These are phyloP conservation scores for Mediolabrus comicus DNA, from an alignment of 108 stramenopile species.

Conservation along the genomic window DNA sequence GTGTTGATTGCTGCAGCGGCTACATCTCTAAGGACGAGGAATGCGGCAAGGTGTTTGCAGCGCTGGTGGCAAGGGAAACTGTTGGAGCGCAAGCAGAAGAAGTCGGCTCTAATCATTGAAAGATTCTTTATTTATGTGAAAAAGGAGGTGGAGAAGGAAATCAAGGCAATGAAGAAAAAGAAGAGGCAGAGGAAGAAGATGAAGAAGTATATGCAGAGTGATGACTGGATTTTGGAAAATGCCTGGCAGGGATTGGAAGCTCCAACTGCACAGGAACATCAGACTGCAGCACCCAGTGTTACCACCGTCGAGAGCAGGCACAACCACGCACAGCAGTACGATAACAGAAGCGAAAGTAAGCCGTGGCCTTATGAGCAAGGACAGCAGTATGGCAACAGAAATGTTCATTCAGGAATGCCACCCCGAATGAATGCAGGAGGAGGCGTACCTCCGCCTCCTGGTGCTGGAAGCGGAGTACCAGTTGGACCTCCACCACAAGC, in stretches of 20 bases:
- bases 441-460: background rate
- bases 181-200: slow-evolving; percentile 49
- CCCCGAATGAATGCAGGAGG: background rate
- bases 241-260: slow-evolving; percentile 59
- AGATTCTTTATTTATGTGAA: slow-evolving; percentile 50
- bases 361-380: too few species aligned
- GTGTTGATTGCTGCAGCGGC: slow-evolving; percentile 40
- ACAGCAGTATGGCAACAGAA: background rate
- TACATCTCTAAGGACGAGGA: slow-evolving; percentile 52
- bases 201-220: slow-evolving; percentile 47
- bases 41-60: slow-evolving; percentile 63
- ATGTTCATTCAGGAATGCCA: background rate
- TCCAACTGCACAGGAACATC: background rate
- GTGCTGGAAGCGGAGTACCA: background rate
- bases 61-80: slow-evolving; percentile 64
- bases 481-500: background rate
- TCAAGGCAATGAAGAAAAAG: slow-evolving; percentile 47
- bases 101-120: slow-evolving; percentile 41
- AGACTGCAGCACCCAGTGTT: background rate
- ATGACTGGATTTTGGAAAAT: slow-evolving; percentile 61
- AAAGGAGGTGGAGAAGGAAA: slow-evolving; percentile 43
- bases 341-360: background rate
- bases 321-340: background rate
- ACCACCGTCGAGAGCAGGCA: background rate
- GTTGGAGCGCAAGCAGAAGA: slow-evolving; percentile 36